Base-by-base conservation (phyloP, 768 basidiomycete species). In the Glaciozyma antarctica region DNA sequence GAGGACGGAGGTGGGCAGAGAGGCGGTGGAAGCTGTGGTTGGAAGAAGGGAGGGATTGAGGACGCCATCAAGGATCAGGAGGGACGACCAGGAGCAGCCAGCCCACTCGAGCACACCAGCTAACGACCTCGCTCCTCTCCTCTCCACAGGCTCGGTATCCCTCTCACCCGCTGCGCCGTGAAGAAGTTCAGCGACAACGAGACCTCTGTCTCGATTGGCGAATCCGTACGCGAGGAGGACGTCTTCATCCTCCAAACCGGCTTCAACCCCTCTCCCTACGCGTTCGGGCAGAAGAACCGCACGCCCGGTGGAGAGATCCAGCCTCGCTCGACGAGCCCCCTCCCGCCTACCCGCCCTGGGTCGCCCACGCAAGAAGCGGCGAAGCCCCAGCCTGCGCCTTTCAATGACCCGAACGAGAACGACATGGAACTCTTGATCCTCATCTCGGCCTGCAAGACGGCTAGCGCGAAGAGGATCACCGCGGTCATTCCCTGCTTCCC, bases 361-460 rank as follows among this genome's bases (percentile, higher is more conserved):
- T 28, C 53, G 30, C 41, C 22, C 13, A 30, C 22, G n/a, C 24
- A 21, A n/a, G 41, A 26, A 41, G 5, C 44, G 30, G 12, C 41
- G 30, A n/a, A 45, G 49, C 52, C 56, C 41, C 59, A 53, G 41
- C 72, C 72, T 8, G 58, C 62, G 15, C 64, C 69, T 3, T 88
- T 84, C 78, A 79, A 80, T 76, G 90, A 92, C 74, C 90, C 91
- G 75, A 94, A 95, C 77, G 93, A 95, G 78, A 87, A 90, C 77
- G 81, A 98, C 70, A 94, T 99, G 91, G 95, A 99, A 77, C 89
- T 99, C 69, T 88, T 98, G 76, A 90, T 99, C 76, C 86, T 99
- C 79, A 91, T 95, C 73, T 97, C 94, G 62, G 93, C 94, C 1
- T 97, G 94, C 82, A 94, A 90, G 78, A 95, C 93, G 0, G 94